A percentile compares a stretch with the other conserved stretches of the same genome.
Evolutionary conservation across 441 rosid genomes (phyloP).

Genomic region (Pelargonium fulgidum): DNA sequence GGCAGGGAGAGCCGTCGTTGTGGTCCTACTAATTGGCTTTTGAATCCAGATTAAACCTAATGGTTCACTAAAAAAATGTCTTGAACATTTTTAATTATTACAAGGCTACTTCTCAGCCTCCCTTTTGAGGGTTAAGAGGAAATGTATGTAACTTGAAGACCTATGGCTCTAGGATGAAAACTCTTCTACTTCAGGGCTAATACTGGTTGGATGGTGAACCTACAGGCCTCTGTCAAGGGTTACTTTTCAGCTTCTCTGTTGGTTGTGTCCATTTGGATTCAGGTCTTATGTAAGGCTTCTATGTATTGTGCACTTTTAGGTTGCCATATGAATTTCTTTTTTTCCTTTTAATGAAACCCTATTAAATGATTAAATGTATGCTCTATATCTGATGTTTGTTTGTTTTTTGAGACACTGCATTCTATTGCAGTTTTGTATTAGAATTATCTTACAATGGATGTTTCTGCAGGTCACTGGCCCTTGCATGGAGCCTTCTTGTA

Average conservation of each 20-base stretch:
- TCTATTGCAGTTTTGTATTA: neutral
- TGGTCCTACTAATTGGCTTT: too few species aligned
- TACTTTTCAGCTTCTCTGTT: too few species aligned
- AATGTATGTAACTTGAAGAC: neutral
- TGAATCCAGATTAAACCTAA: too few species aligned
- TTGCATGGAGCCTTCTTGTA: neutral
- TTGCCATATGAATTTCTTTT: too few species aligned
- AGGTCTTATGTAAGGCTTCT: neutral
- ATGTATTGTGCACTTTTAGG: neutral
- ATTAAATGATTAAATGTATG: neutral
- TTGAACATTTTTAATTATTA: neutral
- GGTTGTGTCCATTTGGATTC: neutral
- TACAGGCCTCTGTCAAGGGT: too few species aligned
- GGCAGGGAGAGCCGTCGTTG: neutral
- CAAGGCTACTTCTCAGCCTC: neutral
- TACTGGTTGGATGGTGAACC: too few species aligned
- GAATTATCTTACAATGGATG: neutral
- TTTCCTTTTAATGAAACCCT: neutral
- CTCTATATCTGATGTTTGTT: neutral
- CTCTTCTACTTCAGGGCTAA: too few species aligned
- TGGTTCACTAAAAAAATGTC: neutral
- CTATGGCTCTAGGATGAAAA: neutral
- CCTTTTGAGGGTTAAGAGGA: slow-evolving; percentile 1
- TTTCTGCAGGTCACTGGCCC: neutral
- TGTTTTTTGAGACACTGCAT: neutral